A percentile compares a stretch with the other conserved stretches of the same genome.
Evolutionary conservation across 768 basidiomycete genomes (phyloP).

Genomic region (Pleurotus ostreatus): DNA sequence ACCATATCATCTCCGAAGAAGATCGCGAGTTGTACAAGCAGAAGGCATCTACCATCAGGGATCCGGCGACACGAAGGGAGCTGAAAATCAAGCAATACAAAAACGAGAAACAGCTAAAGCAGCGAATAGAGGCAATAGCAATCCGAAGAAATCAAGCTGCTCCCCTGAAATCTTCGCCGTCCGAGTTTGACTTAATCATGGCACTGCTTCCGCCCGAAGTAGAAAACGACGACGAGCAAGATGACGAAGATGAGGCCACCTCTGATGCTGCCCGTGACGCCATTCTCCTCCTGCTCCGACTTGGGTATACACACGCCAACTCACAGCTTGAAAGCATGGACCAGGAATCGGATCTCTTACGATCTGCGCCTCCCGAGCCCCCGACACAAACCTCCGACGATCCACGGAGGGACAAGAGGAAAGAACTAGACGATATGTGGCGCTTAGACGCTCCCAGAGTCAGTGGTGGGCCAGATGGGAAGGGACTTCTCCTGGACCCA

Average conservation of each 20-base stretch:
- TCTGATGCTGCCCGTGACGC: constrained; percentile 68
- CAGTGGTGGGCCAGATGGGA: constrained; percentile 39
- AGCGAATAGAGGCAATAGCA: constrained; percentile 53
- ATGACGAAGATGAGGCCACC: constrained; percentile 52
- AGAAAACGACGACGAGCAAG: constrained; percentile 21
- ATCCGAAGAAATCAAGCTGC: background rate
- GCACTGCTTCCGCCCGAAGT: constrained; percentile 48
- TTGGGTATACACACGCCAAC: constrained; percentile 67
- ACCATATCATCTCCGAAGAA: constrained; percentile 58
- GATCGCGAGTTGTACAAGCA: constrained; percentile 55
- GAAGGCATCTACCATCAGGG: constrained; percentile 42
- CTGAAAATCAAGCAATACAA: constrained; percentile 89
- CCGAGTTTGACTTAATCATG: constrained; percentile 60
- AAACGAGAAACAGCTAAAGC: constrained; percentile 76
- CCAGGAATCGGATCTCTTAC: constrained; percentile 71
- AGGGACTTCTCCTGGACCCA: constrained; percentile 67
- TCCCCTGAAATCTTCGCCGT: constrained; percentile 13
- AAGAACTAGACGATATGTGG: constrained; percentile 60
- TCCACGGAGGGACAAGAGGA: constrained; percentile 31
- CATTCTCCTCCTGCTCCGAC: constrained; percentile 64
- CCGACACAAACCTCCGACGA: constrained; percentile 29
- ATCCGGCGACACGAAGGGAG: constrained; percentile 74
- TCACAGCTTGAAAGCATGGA: constrained; percentile 62
- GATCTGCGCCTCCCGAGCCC: constrained; percentile 45
- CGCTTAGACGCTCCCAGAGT: constrained; percentile 58